phyloP scores from a whole-genome alignment of 2,329 filamentous ascomycete species.

The Penicillium sp. region DNA sequence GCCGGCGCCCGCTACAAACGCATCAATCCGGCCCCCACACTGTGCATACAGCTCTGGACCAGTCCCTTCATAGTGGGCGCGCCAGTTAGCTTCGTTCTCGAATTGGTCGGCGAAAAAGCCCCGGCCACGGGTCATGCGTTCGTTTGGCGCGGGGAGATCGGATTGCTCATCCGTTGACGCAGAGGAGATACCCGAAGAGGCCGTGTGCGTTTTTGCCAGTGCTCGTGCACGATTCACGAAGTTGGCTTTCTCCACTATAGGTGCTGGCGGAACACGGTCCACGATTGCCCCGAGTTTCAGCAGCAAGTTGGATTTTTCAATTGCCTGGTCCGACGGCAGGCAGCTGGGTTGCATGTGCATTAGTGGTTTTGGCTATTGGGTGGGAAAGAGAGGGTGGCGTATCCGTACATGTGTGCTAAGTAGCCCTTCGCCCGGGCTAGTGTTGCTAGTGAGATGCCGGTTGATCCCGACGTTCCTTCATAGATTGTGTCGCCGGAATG shows the following conservation, averaged over 20 bases:
- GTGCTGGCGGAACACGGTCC: constrained; percentile 83
- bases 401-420: constrained; percentile 74
- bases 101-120: constrained; percentile 98
- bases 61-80: constrained; percentile 76
- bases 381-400: not conserved
- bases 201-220: constrained; percentile 72
- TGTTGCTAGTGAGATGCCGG: constrained; percentile 89
- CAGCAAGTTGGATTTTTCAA: constrained; percentile 86
- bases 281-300: constrained; percentile 89
- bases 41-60: constrained; percentile 88
- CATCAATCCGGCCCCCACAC: constrained; percentile 71
- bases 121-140: constrained; percentile 57
- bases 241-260: constrained; percentile 89
- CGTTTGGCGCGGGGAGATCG: constrained; percentile 21
- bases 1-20: constrained; percentile 89
- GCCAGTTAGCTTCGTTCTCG: constrained; percentile 85
- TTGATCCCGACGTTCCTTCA: constrained; percentile 94
- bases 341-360: constrained; percentile 51
- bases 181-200: constrained; percentile 21
- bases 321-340: constrained; percentile 89
- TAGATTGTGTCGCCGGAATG: constrained; percentile 90
- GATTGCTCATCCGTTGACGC: constrained; percentile 10
- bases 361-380: constrained; percentile 13
- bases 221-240: constrained; percentile 89
- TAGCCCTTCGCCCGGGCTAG: constrained; percentile 87